These are phyloP conservation scores for Pseudonitzschia multiseries DNA, from an alignment of 108 stramenopile species.

Conservation along the genomic window DNA sequence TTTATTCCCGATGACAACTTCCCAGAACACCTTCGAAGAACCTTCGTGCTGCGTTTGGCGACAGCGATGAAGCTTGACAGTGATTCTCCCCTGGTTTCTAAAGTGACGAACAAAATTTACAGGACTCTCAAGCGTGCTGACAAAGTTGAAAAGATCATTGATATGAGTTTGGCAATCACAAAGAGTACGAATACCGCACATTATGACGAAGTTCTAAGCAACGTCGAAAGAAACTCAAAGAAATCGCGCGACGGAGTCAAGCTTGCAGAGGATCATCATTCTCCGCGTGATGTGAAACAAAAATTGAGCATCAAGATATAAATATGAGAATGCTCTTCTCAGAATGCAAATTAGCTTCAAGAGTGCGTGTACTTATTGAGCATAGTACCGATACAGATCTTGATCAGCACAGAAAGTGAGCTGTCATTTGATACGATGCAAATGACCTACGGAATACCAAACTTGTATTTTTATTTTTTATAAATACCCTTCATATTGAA, in stretches of 20 bases:
- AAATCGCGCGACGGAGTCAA: not conserved
- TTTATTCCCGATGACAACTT: conserved; percentile 29
- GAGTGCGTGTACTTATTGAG: not conserved
- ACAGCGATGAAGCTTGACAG: conserved; percentile 12
- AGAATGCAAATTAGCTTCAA: not conserved
- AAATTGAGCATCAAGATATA: conserved; percentile 5
- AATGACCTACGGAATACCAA: not conserved
- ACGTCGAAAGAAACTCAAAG: not conserved
- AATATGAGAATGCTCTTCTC: not conserved
- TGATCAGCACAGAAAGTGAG: not conserved
- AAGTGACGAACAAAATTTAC: conserved; percentile 8
- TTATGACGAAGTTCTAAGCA: not conserved
- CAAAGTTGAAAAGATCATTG: not conserved
- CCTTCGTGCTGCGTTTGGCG: conserved; percentile 24
- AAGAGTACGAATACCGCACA: not conserved
- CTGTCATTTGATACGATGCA: not conserved
- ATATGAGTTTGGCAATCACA: not conserved
- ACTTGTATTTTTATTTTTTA: too few relatives aligned
- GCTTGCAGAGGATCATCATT: conserved; percentile 14
- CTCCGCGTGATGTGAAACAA: conserved; percentile 34
- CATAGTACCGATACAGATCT: not conserved
- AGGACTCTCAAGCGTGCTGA: not conserved
- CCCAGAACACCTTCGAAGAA: conserved; percentile 27
- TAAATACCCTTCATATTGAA: too few relatives aligned
- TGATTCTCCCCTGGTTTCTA: conserved; percentile 9